Evolutionary conservation across 305 asterid genomes (phyloP), one percentile per base, ranked within the genome.

Genomic region (Vinca major): DNA sequence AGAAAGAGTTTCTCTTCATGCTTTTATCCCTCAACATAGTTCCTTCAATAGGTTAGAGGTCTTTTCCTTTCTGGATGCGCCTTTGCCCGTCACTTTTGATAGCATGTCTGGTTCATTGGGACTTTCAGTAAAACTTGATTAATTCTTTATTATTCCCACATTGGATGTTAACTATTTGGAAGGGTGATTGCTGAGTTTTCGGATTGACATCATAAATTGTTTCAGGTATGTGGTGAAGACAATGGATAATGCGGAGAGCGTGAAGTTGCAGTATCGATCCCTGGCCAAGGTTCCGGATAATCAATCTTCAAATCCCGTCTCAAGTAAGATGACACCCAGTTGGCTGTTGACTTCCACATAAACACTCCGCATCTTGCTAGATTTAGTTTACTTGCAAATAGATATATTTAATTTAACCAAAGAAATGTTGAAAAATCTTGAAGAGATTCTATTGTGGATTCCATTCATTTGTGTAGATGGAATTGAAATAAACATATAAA

Each of bases 201-300:
- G n/a, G 43, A 7, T 13, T 60, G 62, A n/a, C 33, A n/a, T 6
- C 33, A 53, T 7, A 65, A 58, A 19, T 64, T 26, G 33, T 26
- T 72, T 37, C 82, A 92, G 98, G 97, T 93, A 89, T 4, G 97
- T 91, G 14, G 97, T 93, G 21, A 93, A 93, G 90, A 93, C 99
- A 33, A 49, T 93, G 84, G 99, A 93, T 80, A 93, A 87, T 80
- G 97, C 99, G 61, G 99, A 93, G 84, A 91, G 96, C 44, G 96
- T 93, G 80, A 91, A 93, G 80, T 75, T 93, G 82, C 99, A 93
- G 67, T 93, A 93, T 72, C 95, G 96, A 1, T 91, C 97, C 62
- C 85, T 93, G 21, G 89, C 92, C 70, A 93, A 86, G 78, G 87
- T 85, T 67, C 45, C 86, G 7, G 91, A 86, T 33, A 76, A 66